These are phyloP conservation scores for Skeletonema marinoi DNA, from an alignment of 108 stramenopile genomes.

Conservation along the genomic window DNA sequence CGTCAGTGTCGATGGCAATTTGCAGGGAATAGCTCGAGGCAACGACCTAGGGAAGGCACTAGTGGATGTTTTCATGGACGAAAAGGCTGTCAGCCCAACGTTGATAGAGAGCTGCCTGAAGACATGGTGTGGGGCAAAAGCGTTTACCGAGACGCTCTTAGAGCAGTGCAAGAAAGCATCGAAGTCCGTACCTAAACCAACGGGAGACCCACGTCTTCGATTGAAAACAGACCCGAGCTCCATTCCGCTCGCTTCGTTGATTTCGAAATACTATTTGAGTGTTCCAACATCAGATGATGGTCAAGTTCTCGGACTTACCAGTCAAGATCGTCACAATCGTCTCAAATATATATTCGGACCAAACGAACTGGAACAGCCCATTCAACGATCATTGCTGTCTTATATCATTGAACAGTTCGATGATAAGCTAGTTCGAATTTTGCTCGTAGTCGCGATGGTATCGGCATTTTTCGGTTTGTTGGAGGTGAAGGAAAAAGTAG, in stretches of 20 bases:
- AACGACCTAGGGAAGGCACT: slow-evolving; percentile 14
- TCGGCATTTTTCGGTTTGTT: slow-evolving; percentile 71
- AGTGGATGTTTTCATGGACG: slow-evolving; percentile 19
- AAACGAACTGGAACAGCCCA: slow-evolving; percentile 57
- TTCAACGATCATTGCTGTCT: slow-evolving; percentile 48
- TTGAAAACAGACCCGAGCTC: slow-evolving; percentile 43
- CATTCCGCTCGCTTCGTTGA: slow-evolving; percentile 29
- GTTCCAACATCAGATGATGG: slow-evolving; percentile 28
- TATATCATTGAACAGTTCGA: slow-evolving; percentile 87
- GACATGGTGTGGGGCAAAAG: slow-evolving; percentile 5
- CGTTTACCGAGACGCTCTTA: slow-evolving; percentile 8
- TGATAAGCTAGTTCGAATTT: slow-evolving; percentile 87
- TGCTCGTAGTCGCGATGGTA: slow-evolving; percentile 75
- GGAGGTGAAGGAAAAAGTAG: slow-evolving; percentile 59
- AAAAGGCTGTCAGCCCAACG: slow-evolving; percentile 16
- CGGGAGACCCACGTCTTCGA: slow-evolving; percentile 19
- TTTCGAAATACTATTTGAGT: slow-evolving; percentile 33
- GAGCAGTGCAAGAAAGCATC: slow-evolving; percentile 5
- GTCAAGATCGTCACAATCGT: slow-evolving; percentile 21
- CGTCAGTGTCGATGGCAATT: slow-evolving; percentile 13
- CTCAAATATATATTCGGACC: slow-evolving; percentile 54
- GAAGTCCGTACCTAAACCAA: slow-evolving; percentile 8
- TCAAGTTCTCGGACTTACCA: slow-evolving; percentile 32
- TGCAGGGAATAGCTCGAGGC: slow-evolving; percentile 6
- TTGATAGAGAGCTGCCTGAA: slow-evolving; percentile 16